A percentile compares a stretch with the other conserved stretches of the same genome.
Evolutionary conservation across 441 rosid genomes (phyloP).

Genomic region (Gossypium trilobum): DNA sequence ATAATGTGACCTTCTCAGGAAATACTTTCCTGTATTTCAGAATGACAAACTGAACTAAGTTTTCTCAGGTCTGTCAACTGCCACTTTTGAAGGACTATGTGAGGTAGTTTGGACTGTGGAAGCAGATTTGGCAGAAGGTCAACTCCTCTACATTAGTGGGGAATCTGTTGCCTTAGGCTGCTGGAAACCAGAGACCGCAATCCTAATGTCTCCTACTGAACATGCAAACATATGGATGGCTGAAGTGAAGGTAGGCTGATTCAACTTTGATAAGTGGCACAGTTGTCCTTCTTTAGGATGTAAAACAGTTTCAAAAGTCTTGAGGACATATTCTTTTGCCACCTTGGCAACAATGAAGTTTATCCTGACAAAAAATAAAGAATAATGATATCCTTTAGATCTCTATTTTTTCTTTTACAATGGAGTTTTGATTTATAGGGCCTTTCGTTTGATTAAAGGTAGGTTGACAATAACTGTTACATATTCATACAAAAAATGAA

Average conservation of each 20-base stretch:
- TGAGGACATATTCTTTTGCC: neutral
- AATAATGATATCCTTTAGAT: neutral
- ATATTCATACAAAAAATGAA: neutral
- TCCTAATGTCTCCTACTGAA: slow-evolving; percentile 52
- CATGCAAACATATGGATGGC: slow-evolving; percentile 59
- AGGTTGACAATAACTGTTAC: neutral
- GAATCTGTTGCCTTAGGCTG: slow-evolving; percentile 64
- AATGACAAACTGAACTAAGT: slow-evolving; percentile 22
- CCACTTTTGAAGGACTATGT: slow-evolving; percentile 34
- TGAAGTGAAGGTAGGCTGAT: slow-evolving; percentile 54
- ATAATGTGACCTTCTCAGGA: slow-evolving; percentile 18
- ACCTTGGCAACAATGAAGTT: neutral
- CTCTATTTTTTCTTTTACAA: slow-evolving; percentile 8
- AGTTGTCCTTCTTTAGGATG: neutral
- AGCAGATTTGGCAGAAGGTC: slow-evolving; percentile 62
- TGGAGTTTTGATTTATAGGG: slow-evolving; percentile 10
- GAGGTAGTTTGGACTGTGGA: slow-evolving; percentile 71
- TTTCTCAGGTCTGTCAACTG: slow-evolving; percentile 43
- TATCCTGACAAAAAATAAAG: slow-evolving; percentile 5
- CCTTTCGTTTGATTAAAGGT: slow-evolving; percentile 9
- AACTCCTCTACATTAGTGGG: slow-evolving; percentile 61
- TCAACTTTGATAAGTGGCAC: slow-evolving; percentile 7
- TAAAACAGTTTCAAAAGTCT: neutral
- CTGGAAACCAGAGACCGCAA: slow-evolving; percentile 74
- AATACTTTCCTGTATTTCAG: slow-evolving; percentile 20